Conservation (phyloP, 2,329 filamentous ascomycete species). For the Claviceps fusiformis region DNA sequence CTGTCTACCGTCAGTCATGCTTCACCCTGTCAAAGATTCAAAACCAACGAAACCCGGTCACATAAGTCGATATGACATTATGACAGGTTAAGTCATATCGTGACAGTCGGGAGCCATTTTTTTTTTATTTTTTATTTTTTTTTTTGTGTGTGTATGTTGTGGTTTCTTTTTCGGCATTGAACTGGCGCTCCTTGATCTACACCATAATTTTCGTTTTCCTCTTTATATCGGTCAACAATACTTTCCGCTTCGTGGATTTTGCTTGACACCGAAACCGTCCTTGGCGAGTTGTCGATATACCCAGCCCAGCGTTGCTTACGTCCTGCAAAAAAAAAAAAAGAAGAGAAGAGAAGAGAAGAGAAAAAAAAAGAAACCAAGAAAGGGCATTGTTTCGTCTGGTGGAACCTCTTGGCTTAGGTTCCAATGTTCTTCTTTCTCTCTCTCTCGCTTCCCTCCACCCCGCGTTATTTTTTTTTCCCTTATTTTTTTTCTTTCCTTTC, state of each 20-base stretch:
- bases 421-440: too few species aligned
- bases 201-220: too few species aligned
- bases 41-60: conserved; percentile 33
- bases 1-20: conserved; percentile 44
- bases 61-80: conserved; percentile 23
- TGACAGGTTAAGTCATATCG: conserved; percentile 20
- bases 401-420: too few species aligned
- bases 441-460: too few species aligned
- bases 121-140: not conserved
- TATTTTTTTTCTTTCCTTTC: not conserved
- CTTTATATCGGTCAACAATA: too few species aligned
- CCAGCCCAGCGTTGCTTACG: not conserved
- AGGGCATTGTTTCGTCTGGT: not conserved
- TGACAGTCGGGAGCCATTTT: not conserved
- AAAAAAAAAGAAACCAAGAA: too few species aligned
- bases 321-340: too few species aligned
- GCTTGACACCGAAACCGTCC: not conserved
- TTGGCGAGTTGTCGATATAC: not conserved
- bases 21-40: conserved; percentile 48
- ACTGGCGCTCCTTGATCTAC: too few species aligned
- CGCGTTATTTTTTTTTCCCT: not conserved
- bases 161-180: not conserved
- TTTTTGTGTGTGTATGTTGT: not conserved
- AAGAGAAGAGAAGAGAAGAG: too few species aligned
- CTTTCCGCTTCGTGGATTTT: not conserved